Evolutionary conservation across 2,329 filamentous ascomycete genomes (phyloP), one percentile per base, ranked within the genome.

Genomic region (Fusarium pseudonygamai): DNA sequence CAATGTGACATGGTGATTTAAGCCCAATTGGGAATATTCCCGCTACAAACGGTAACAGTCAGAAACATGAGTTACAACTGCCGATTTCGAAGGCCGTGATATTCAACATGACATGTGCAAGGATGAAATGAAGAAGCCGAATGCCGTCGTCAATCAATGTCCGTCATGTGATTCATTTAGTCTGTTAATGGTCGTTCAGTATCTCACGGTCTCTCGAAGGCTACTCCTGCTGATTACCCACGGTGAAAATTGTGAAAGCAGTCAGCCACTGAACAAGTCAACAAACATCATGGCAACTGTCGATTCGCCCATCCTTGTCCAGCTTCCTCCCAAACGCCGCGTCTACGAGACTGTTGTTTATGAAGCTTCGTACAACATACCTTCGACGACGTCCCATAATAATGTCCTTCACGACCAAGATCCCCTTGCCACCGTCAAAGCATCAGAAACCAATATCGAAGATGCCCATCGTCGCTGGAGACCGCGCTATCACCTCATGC

Each of bases 21-120:
- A 34, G n/a, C 53, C 53, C 13, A 10, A 57, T 26, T 45, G 16
- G 53, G 53, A 34, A 57, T 34, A 57, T 57, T 45, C 4, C 53
- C 53, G 22, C 37, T 24, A 0, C 7, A 24, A 13, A 26, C 22
- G 12, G 16, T 6, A 13, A 30, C 8, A 14, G n/a, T 8, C 13
- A 57, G 53, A 24, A 43, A 7, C 14, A 12, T 3, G 16, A 8
- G 20, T 32, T 24, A 32, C 28, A 56, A 24, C 16, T 45, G 37
- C 39, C 53, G 22, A 26, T 45, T n/a, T 34, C 22, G 16, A 20
- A 26, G 22, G 22, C 39, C 53, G 39, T 26, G 53, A 16, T 34
- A n/a, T 6, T 9, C 22, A 32, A 18, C 5, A 45, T 6, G n/a
- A 4, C 9, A 57, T 10, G n/a, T 11, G n/a, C 15, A 22, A 45